These are phyloP conservation scores for Claviceps fusiformis DNA, from an alignment of 2,329 filamentous ascomycete genomes.

Conservation along the genomic window DNA sequence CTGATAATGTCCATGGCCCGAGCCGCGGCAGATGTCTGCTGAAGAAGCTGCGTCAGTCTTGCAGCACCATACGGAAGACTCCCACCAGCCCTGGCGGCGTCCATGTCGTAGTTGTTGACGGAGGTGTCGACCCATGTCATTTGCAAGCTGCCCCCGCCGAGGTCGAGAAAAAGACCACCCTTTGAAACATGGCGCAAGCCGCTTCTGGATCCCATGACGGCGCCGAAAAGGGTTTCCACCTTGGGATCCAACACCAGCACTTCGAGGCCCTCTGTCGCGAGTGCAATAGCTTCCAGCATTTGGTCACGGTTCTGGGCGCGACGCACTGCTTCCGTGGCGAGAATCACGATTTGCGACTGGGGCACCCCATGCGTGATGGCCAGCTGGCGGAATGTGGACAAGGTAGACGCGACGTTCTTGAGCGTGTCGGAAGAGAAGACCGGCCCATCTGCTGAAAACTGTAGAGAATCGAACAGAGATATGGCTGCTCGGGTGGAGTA, in stretches of 20 bases:
- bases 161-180: conserved; percentile 69
- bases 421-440: conserved; percentile 45
- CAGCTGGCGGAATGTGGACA: conserved; percentile 58
- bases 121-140: conserved; percentile 49
- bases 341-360: conserved; percentile 50
- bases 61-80: conserved; percentile 51
- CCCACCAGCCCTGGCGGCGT: conserved; percentile 39
- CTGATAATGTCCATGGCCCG: conserved; percentile 31
- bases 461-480: conserved; percentile 75
- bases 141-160: conserved; percentile 61
- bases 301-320: conserved; percentile 60
- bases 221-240: conserved; percentile 72
- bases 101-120: conserved; percentile 30
- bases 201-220: conserved; percentile 64
- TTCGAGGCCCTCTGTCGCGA: conserved; percentile 46
- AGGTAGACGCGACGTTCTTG: conserved; percentile 46
- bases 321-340: conserved; percentile 83
- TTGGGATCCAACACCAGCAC: conserved; percentile 64
- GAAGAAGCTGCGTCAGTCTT: conserved; percentile 37
- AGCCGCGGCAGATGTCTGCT: conserved; percentile 23
- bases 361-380: conserved; percentile 59
- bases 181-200: conserved; percentile 47
- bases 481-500: conserved; percentile 69
- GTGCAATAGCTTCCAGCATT: conserved; percentile 52
- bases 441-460: conserved; percentile 27